A percentile compares a stretch with the other conserved stretches of the same genome.
These are phyloP conservation scores for Rhododendron griersonianum DNA, from an alignment of 148 eudicot species.

Conservation along the genomic window DNA sequence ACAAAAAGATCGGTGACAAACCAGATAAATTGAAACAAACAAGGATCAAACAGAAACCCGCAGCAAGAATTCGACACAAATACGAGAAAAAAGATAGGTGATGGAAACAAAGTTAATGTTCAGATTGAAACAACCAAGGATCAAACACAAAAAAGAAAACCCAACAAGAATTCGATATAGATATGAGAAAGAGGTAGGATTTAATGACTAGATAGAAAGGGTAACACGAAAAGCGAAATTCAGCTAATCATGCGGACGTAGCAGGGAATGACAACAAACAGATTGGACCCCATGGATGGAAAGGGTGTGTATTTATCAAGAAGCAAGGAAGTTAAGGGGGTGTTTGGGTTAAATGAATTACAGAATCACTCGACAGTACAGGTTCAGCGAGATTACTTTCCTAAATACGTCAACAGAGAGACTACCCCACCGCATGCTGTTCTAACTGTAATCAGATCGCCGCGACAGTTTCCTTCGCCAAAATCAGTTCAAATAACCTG, in stretches of 20 bases:
- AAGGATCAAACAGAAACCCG: not conserved
- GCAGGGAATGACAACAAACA: slow-evolving; percentile 64
- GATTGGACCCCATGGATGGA: slow-evolving; percentile 69
- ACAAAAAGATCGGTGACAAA: not conserved
- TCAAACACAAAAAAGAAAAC: not conserved
- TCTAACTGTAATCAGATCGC: slow-evolving; percentile 16
- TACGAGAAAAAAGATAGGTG: not conserved
- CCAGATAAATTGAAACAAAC: not conserved
- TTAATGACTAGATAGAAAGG: not conserved
- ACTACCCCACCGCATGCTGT: slow-evolving; percentile 82
- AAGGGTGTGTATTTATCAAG: not conserved
- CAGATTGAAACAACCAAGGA: not conserved
- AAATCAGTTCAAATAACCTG: slow-evolving; percentile 24
- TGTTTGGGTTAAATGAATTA: slow-evolving; percentile 20
- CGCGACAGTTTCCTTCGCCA: slow-evolving; percentile 13
- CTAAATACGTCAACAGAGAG: slow-evolving; percentile 74
- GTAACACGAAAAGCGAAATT: slow-evolving; percentile 4
- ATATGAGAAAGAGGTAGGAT: not conserved
- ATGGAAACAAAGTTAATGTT: not conserved
- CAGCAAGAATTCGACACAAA: not conserved
- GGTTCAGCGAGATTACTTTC: slow-evolving; percentile 61
- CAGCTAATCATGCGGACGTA: slow-evolving; percentile 82
- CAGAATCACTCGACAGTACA: slow-evolving; percentile 87
- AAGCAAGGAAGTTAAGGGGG: not conserved
- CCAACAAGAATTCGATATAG: not conserved